Evolutionary conservation across 768 basidiomycete genomes (phyloP).

Genomic region (Macrolepiota albuminosa): DNA sequence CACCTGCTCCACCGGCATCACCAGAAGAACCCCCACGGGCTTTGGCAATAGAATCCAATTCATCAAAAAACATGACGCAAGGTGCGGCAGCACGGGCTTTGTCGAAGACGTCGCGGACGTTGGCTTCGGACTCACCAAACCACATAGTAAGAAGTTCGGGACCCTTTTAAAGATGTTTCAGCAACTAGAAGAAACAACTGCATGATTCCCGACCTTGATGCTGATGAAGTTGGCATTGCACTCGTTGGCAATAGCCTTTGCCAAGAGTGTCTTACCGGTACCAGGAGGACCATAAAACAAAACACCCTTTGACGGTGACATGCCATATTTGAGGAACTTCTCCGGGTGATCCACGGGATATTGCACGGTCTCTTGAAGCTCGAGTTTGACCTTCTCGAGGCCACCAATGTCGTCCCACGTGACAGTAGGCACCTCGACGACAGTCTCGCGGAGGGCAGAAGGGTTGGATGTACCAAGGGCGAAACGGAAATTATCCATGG

Average conservation of each 20-base stretch:
- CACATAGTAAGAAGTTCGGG: slow-evolving; percentile 99
- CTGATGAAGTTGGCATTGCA: slow-evolving; percentile 99
- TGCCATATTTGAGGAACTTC: slow-evolving; percentile 99
- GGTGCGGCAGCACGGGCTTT: slow-evolving; percentile 99
- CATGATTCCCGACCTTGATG: slow-evolving; percentile 66
- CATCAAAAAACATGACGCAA: slow-evolving; percentile 99
- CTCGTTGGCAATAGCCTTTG: slow-evolving; percentile 99
- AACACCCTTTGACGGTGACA: slow-evolving; percentile 99
- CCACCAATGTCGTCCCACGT: slow-evolving; percentile 99
- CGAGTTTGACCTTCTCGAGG: slow-evolving; percentile 98
- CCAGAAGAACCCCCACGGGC: slow-evolving; percentile 81
- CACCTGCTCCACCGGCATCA: slow-evolving; percentile 94
- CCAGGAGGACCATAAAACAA: slow-evolving; percentile 99
- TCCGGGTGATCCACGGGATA: slow-evolving; percentile 99
- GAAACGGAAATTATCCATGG: slow-evolving; percentile 99
- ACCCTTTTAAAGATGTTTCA: slow-evolving; percentile 44
- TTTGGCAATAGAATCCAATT: slow-evolving; percentile 98
- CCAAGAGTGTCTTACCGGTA: slow-evolving; percentile 98
- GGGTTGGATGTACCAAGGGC: slow-evolving; percentile 97
- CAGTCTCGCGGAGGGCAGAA: slow-evolving; percentile 97
- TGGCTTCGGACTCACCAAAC: slow-evolving; percentile 99
- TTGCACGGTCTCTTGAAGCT: slow-evolving; percentile 98
- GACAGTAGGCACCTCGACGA: slow-evolving; percentile 97
- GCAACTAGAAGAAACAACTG: slow-evolving; percentile 1
- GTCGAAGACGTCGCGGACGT: slow-evolving; percentile 99